Base-by-base conservation (phyloP, 2,329 filamentous ascomycete species). In the Leptographium procerum region DNA sequence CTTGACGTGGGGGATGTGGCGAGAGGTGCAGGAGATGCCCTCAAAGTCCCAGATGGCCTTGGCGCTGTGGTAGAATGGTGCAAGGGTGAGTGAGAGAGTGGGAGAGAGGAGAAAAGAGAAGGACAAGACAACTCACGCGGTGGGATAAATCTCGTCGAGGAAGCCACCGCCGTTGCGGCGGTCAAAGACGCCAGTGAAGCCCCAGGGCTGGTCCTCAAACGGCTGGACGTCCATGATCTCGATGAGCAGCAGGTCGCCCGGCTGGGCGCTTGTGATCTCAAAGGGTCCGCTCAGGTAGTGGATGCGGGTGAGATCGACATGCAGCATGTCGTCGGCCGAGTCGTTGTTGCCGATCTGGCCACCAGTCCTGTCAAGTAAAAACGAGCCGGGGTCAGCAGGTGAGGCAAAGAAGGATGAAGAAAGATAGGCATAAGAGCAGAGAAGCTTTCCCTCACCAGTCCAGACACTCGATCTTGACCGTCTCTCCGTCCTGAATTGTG, bases 161-260 rank as follows among this genome's bases (percentile, higher is more conserved):
- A 96, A 96, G 0, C 91, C 91, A 10, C 91, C 91, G 7, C 91
- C 91, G 65, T 96, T 96, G 19, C 84, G 74, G 63, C 83, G 85
- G 57, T 86, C 78, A 66, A 96, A 96, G 6, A 94, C 73, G 10
- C 90, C 90, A 0, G 88, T 92, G 70, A 95, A 95, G 0, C 91
- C 91, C 91, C 91, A 96, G 0, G 90, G 90, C 59, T 87, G 83
- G 33, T 94, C 84, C 62, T 92, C 79, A 63, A 95, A 84, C 0
- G 91, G 91, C 73, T 96, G 90, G 0, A 96, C 89, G 66, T 96
- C 91, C 70, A 92, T 90, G 63, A 96, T 96, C 69, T 96, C 90
- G 9, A 96, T 88, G 0, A 95, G 74, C 0, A 95, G 78, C 1
- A 95, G 77, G 68, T 96, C 91, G 0, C 91, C 91, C 0, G 91